Evolutionary conservation across 2,329 filamentous ascomycete species (phyloP).

Genomic region (Penicillium sp.): DNA sequence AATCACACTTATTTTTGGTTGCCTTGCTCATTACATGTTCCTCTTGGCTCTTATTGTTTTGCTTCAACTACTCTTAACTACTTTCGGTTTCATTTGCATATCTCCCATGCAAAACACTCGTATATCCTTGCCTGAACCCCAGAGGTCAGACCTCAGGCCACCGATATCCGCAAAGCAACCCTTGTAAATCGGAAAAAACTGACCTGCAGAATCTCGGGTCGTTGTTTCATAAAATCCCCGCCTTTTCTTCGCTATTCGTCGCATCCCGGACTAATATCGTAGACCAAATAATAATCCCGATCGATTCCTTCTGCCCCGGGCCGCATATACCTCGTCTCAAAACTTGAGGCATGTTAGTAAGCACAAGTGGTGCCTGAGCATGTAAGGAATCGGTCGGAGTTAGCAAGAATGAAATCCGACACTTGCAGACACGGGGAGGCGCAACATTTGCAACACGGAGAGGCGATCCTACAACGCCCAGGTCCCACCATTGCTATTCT

Average conservation of each 20-base stretch:
- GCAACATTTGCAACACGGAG: neutral
- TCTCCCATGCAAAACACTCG: neutral
- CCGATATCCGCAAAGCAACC: neutral
- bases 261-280: neutral
- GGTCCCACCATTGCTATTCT: neutral
- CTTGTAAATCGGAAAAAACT: neutral
- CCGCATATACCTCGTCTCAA: neutral
- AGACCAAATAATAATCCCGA: neutral
- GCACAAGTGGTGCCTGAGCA: too few relatives aligned
- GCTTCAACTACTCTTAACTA: neutral
- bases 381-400: too few relatives aligned
- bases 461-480: neutral
- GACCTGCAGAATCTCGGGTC: neutral
- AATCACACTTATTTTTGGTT: neutral
- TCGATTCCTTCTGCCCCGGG: neutral
- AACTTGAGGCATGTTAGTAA: too few relatives aligned
- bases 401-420: neutral
- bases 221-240: slow-evolving; percentile 1
- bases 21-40: too few relatives aligned
- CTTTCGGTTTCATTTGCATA: neutral
- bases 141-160: neutral
- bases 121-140: neutral
- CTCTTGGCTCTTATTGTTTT: neutral
- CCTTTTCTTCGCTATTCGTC: neutral
- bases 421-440: neutral